These are phyloP conservation scores for Quercus robur DNA, from an alignment of 306 rosid genomes.

Conservation along the genomic window DNA sequence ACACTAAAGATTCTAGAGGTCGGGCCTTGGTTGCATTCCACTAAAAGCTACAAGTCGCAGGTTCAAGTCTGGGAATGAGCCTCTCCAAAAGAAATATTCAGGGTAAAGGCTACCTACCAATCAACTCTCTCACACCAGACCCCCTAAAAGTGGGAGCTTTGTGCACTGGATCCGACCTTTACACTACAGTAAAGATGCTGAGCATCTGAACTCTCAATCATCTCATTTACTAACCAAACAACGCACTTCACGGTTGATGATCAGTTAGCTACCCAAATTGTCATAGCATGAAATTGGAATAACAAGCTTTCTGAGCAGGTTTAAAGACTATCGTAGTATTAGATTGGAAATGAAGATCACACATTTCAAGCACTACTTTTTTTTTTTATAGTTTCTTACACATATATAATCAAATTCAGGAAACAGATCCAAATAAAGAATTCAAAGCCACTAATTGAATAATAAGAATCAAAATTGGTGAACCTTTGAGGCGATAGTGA, in stretches of 20 bases:
- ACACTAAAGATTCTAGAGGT: background rate
- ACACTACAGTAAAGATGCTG: background rate
- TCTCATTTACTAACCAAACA: background rate
- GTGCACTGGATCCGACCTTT: too few species aligned
- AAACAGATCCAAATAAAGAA: background rate
- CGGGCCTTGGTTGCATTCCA: too few species aligned
- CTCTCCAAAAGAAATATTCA: too few species aligned
- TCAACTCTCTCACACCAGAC: too few species aligned
- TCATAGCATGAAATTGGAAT: background rate
- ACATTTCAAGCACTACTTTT: too few species aligned
- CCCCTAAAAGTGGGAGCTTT: too few species aligned
- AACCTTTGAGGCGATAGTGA: slow-evolving; percentile 92
- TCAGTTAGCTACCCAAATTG: background rate
- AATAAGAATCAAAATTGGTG: background rate
- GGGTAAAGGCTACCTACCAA: too few species aligned
- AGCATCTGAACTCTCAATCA: background rate
- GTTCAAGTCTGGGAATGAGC: too few species aligned
- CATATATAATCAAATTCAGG: background rate
- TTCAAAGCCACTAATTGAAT: background rate
- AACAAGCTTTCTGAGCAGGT: background rate
- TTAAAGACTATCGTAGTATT: too few species aligned
- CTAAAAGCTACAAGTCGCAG: fast-evolving
- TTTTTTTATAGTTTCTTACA: too few species aligned
- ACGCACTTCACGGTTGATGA: background rate
- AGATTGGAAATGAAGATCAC: too few species aligned